Base-by-base conservation (phyloP, 441 rosid species). In the Viola pubescens region DNA sequence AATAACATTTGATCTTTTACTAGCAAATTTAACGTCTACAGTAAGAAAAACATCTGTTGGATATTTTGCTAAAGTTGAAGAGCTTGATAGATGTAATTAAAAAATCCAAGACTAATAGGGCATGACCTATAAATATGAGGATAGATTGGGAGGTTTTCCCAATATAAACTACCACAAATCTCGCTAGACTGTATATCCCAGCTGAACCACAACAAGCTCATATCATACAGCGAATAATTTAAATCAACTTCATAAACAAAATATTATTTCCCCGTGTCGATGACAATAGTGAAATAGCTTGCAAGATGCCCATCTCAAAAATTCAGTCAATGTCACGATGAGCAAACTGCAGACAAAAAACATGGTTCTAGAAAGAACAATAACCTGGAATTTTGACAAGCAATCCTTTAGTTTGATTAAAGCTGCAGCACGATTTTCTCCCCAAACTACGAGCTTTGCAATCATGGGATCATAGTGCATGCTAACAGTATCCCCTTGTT, bases 401-500 rank as follows among this genome's bases (percentile, higher is more conserved):
- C 87, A 82, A 81, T 92, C 88, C 82, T 79, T 92, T 69, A 89
- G 75, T 75, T 89, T 92, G 76, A 86, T 77, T 65, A 89, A 72
- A 60, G 98, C 98, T 48, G 89, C 87, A 37, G 80, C 67, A 52
- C 95, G 90, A 61, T 79, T 84, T 70, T 89, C 91, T 62, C 91
- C 98, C 90, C 88, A 82, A 51, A 87, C 97, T 52, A 89, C 96
- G 75, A 92, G 98, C 79, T 92, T 89, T 41, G 97, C 98, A 76
- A 89, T 92, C 97, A 92, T 89, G 53, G 98, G 98, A 82, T 92
- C 98, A 70, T 92, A 92, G 70, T 92, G 97, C 98, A 89, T 86
- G 87, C 91, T 89, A 62, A 92, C 92, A 69, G 75, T 74, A 71
- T 92, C 94, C 68, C 98, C 96, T 78, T 88, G 88, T 75, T 82